Base-by-base conservation (phyloP, 129 eudicot genomes). In the Smallanthus sonchifolius region DNA sequence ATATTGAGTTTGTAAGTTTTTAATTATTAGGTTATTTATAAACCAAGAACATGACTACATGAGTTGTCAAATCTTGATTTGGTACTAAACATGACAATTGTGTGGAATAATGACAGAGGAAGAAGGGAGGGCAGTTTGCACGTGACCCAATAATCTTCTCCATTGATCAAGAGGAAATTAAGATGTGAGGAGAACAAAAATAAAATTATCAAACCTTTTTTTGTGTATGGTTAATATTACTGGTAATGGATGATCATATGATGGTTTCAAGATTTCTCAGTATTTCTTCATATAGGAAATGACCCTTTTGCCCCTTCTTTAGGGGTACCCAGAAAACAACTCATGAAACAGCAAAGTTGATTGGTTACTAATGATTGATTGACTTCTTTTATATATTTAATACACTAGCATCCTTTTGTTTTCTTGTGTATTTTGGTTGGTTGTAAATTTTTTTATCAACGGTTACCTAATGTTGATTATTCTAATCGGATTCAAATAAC, bases 81-180 rank as follows among this genome's bases (percentile, higher is more conserved):
- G 69, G 4, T 2, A 16, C 60, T 74, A 74, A 72, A 61, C 65
- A 55, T 40, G 77, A 73, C 39, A 59, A 4, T 59, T 59, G 37
- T 59, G 16, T 59, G 16, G 69, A 77, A 62, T 34, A 64, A 47
- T 49, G 77, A 62, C 77, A 78, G 77, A 64, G 83, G 78, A 64
- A 64, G 82, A 64, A 79, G 73, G 73, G 73, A 78, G 82, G 77
- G 77, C 67, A 71, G 78, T 64, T 32, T 79, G 83, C 83, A 72
- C 78, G 83, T 79, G 83, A 71, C 83, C 83, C 83, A 42, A 72
- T 59, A 79, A 79, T 65, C 83, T 79, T 79, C 83, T 79, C 83
- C 83, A 79, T 79, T 79, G 62, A 79, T 79, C 83, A 51, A 72
- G 67, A 72, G 83, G 73, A 64, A 52, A 24, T 24, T 24, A 24